Evolutionary conservation across 2,329 filamentous ascomycete species (phyloP).

Genomic region (Grosmannia serpens): DNA sequence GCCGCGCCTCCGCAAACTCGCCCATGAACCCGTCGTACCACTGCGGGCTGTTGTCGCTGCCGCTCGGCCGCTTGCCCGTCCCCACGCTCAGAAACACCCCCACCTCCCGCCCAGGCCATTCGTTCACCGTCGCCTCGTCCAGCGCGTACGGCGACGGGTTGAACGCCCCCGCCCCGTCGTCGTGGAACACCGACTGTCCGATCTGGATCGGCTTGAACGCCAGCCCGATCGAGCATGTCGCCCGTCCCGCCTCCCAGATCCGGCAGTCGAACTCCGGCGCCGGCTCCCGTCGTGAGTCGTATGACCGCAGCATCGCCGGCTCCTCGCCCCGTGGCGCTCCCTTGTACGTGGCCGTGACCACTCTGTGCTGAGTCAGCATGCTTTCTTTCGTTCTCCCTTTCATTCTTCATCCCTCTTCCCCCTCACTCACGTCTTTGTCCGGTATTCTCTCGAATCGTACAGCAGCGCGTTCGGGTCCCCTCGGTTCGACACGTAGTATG

Average conservation of each 20-base stretch:
- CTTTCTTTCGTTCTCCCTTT: neutral
- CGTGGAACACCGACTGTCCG: conserved; percentile 86
- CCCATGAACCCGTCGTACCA: conserved; percentile 95
- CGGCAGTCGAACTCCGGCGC: conserved; percentile 86
- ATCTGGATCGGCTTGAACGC: conserved; percentile 95
- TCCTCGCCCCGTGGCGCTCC: conserved; percentile 59
- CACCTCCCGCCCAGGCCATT: conserved; percentile 89
- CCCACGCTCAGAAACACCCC: conserved; percentile 88
- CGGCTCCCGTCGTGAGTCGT: conserved; percentile 87
- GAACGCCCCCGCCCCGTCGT: conserved; percentile 84
- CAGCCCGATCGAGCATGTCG: conserved; percentile 81
- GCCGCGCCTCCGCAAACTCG: conserved; percentile 81
- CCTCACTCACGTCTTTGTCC: conserved; percentile 72
- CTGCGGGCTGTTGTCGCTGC: conserved; percentile 53
- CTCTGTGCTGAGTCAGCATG: conserved; percentile 38
- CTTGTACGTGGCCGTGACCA: conserved; percentile 83
- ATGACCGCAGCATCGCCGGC: conserved; percentile 73
- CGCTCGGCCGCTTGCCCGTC: conserved; percentile 69
- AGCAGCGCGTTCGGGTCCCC: conserved; percentile 77
- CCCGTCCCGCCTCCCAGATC: conserved; percentile 93
- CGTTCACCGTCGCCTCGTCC: conserved; percentile 83
- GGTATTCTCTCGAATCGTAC: conserved; percentile 77
- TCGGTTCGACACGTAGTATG: conserved; percentile 44
- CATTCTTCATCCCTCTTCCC: neutral
- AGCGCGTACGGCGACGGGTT: conserved; percentile 79